Base-by-base conservation (phyloP, 441 rosid species). In the Arabidopsis lyrata region DNA sequence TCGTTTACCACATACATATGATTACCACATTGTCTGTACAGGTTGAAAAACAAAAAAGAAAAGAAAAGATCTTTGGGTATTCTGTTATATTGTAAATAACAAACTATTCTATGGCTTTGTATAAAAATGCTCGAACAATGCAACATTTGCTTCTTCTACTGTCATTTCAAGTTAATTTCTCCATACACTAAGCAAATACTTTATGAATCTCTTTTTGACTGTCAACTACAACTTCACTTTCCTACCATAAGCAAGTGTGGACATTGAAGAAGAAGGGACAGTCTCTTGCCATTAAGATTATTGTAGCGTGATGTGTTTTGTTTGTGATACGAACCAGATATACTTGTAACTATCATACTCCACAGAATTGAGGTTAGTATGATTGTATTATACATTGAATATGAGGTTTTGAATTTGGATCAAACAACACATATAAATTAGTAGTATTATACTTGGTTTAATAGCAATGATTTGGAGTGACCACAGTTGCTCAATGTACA, bases 11-110 rank as follows among this genome's bases (percentile, higher is more conserved):
- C 49, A 22, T 24, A 38, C 49, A 32, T 54, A 55, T 8, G 57
- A 10, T 65, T 39, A 65, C 29, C 5, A 59, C n/a, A 13, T 67
- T 50, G 68, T 53, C 58, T 53, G 79, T 68, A 68, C 56, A 75
- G 63, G 48, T 68, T 75, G 62, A 15, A 53, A 53, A n/a, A n/a
- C n/a, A n/a, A n/a, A n/a, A n/a, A n/a, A n/a, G n/a, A n/a, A 29
- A 50, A 20, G 2, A 39, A 39, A 29, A 7, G 16, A 39, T 49
- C 31, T 75, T 6, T 9, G 49, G 62, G 13, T 67, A 67, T 12
- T 36, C 20, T 48, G 36, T 66, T 36, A 66, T 39, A 66, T 66
- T 59, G 73, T 41, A 31, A 53, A 32, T 68, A 24, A 24, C 47
- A 49, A 0, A 27, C 3, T 20, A 59, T 49, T 15, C 20, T 75